Base-by-base conservation (phyloP, 2,329 filamentous ascomycete species). In the Myotisia sp. region DNA sequence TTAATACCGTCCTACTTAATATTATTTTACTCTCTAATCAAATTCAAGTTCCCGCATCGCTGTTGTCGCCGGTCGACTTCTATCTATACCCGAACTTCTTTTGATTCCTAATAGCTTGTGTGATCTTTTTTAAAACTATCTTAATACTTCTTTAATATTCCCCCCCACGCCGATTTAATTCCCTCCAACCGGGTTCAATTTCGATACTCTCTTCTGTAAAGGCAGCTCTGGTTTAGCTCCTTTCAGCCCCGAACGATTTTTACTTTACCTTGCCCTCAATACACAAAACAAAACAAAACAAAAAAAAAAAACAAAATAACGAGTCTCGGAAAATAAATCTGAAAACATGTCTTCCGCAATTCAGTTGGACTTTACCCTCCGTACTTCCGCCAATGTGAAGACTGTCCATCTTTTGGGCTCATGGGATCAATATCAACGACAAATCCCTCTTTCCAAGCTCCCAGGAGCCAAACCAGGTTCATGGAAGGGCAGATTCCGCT, bases 401-500 rank as follows among this genome's bases (percentile, higher is more conserved):
- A 87, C 86, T 54, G 87, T 93, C 57, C 87, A 95, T 59, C 72
- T 98, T 48, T 79, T 95, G 64, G 87, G 87, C 54, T 95, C 87
- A 48, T 98, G 87, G 87, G 90, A 98, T 70, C 82, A 82, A 70
- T 98, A 98, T 73, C 70, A 74, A 49, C 83, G 84, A 47, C 87
- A 94, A 64, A 82, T 94, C 51, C 87, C 87, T 37, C 80, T 95
- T 50, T 84, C 85, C 64, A 86, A 85, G 68, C 84, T 93, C 61
- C 64, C 68, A 54, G 72, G 79, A 31, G 77, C 78, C 63, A 93
- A 93, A 70, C 75, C 79, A 37, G 85, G 85, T 55, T 80, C 80
- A 49, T 95, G 87, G 85, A 82, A 86, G 60, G 90, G 87, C 54
- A 92, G 84, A 53, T 94, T 98, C 70, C 79, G 84, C 65, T 94